A percentile compares a stretch with the other conserved stretches of the same genome.
Conservation (phyloP, 2,329 filamentous ascomycete genomes). For the Amylocarpus encephaloides region DNA sequence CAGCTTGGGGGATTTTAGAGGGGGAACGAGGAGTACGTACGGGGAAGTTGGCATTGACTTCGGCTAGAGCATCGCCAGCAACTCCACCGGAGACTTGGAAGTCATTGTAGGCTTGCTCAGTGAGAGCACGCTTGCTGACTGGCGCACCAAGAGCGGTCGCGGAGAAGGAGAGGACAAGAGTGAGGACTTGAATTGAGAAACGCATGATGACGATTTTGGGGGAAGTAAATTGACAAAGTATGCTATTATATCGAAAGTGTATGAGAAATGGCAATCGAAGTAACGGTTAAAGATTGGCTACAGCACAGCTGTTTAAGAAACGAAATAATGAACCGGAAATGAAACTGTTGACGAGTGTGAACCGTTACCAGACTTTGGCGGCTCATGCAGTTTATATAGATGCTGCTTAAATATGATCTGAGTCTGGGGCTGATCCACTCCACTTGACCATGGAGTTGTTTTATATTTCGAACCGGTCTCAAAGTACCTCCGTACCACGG, state of each 20-base stretch:
- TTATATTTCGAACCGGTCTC: too few relatives aligned
- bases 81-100: constrained; percentile 47
- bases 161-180: constrained; percentile 14
- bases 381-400: constrained; percentile 6
- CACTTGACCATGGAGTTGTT: neutral
- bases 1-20: neutral
- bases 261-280: neutral
- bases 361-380: constrained; percentile 1
- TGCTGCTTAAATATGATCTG: neutral
- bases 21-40: constrained; percentile 30
- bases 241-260: neutral
- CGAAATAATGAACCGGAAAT: constrained; percentile 1
- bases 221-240: neutral
- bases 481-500: too few relatives aligned
- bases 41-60: constrained; percentile 49
- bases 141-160: constrained; percentile 3
- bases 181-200: constrained; percentile 15
- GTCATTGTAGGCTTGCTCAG: constrained; percentile 16
- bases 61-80: constrained; percentile 46
- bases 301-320: constrained; percentile 3
- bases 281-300: constrained; percentile 2
- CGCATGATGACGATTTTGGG: constrained; percentile 14
- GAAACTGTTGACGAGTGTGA: constrained; percentile 10
- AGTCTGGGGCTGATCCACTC: neutral
- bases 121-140: constrained; percentile 13